Conservation (phyloP, 805 yeast species). For the Myxozyma neglecta region DNA sequence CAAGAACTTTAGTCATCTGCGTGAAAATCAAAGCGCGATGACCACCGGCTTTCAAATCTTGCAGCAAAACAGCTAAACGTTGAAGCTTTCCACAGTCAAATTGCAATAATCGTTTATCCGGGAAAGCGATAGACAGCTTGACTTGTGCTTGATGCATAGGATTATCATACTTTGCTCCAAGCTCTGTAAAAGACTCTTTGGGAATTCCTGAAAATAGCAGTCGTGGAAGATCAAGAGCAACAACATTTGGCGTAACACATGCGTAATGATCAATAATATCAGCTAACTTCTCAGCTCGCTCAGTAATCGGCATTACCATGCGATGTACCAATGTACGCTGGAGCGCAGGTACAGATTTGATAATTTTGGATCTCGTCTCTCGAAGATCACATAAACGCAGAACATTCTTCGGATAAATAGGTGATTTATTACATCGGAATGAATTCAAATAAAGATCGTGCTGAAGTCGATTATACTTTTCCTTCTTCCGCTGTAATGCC, state of each 20-base stretch:
- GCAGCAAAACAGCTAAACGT: conserved; percentile 70
- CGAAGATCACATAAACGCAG: conserved; percentile 5
- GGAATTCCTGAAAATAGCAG: conserved; percentile 38
- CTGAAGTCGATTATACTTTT: conserved; percentile 52
- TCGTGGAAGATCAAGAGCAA: conserved; percentile 62
- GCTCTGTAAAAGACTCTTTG: conserved; percentile 16
- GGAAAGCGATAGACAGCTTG: conserved; percentile 88
- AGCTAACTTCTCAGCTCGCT: conserved; percentile 44
- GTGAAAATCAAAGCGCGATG: conserved; percentile 95
- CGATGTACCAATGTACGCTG: background rate
- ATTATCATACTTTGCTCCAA: conserved; percentile 38
- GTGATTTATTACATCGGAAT: conserved; percentile 63
- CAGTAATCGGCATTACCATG: conserved; percentile 33
- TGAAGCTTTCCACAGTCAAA: conserved; percentile 98
- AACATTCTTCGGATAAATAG: conserved; percentile 55
- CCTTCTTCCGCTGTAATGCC: conserved; percentile 53
- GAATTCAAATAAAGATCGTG: conserved; percentile 64
- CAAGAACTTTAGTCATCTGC: conserved; percentile 96
- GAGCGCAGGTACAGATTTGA: conserved; percentile 8
- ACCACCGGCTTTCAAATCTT: conserved; percentile 77
- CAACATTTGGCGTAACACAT: conserved; percentile 84
- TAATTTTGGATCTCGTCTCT: background rate
- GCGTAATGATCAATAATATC: conserved; percentile 71
- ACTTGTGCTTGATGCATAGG: conserved; percentile 83
- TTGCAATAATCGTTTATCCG: conserved; percentile 87